Percentiles rank a stretch among this genome's conserved stretches.
Conservation (phyloP, 129 eudicot species). For the Calendula officinalis region DNA sequence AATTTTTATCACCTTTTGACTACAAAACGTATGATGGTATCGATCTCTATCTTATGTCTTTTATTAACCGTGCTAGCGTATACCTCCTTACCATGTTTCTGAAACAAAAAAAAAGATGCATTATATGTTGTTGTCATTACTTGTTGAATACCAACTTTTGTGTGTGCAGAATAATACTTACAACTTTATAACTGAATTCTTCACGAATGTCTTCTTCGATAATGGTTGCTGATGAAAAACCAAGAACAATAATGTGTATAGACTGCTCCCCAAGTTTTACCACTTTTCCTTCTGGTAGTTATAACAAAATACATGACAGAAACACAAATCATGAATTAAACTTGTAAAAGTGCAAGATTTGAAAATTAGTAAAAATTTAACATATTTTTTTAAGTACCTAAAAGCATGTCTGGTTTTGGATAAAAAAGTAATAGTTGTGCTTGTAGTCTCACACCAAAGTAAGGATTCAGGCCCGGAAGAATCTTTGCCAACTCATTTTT, state of each 20-base stretch:
- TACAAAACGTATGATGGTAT: conserved; percentile 53
- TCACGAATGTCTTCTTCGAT: conserved; percentile 77
- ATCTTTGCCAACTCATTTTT: conserved; percentile 49
- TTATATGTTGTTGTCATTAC: background rate
- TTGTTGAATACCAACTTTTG: background rate
- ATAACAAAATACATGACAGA: conserved; percentile 2
- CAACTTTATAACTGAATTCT: conserved; percentile 63
- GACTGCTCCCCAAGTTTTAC: conserved; percentile 67
- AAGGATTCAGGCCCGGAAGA: conserved; percentile 67
- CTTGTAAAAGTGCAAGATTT: no score
- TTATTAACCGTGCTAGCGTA: conserved; percentile 51
- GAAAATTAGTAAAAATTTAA: background rate
- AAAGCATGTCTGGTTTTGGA: conserved; percentile 71
- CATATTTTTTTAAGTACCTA: conserved; percentile 41
- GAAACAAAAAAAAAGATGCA: conserved; percentile 27
- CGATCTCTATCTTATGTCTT: conserved; percentile 72
- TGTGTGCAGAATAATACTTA: conserved; percentile 30
- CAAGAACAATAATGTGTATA: conserved; percentile 76
- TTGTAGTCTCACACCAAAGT: conserved; percentile 51
- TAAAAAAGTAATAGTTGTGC: conserved; percentile 60
- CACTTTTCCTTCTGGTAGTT: conserved; percentile 80
- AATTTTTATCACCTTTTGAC: conserved; percentile 64
- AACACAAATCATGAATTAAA: background rate
- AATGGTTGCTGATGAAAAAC: conserved; percentile 78
- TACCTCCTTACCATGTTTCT: conserved; percentile 65